These are phyloP conservation scores for Platanthera guangdongensis DNA, from an alignment of 106 monocot genomes.

Conservation along the genomic window DNA sequence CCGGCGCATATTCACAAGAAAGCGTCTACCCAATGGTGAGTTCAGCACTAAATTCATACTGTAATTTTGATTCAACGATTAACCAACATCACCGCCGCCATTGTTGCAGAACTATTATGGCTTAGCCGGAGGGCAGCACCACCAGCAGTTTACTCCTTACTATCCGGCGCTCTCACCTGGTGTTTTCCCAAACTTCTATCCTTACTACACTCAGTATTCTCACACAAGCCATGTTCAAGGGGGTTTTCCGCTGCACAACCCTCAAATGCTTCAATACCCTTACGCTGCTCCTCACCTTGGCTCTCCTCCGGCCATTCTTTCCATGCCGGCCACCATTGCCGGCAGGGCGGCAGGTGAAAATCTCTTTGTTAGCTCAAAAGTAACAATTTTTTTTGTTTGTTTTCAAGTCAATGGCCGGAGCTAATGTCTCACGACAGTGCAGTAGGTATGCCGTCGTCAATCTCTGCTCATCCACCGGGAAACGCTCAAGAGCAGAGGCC, in stretches of 20 bases:
- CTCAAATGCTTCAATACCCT: constrained; percentile 57
- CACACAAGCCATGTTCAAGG: constrained; percentile 24
- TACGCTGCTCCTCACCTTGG: constrained; percentile 37
- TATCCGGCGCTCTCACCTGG: constrained; percentile 22
- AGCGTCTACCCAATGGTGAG: constrained; percentile 52
- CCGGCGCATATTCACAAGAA: constrained; percentile 53
- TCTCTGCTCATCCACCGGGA: background rate
- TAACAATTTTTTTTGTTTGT: background rate
- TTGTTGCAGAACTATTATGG: constrained; percentile 36
- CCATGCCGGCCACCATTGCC: background rate
- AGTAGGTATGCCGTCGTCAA: constrained; percentile 4
- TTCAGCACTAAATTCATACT: background rate
- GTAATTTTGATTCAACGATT: background rate
- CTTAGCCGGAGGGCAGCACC: constrained; percentile 24
- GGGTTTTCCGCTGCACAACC: constrained; percentile 25
- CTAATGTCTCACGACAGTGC: background rate
- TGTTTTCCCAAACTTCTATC: constrained; percentile 26
- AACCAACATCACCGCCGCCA: background rate
- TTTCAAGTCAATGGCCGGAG: background rate
- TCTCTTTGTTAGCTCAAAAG: background rate
- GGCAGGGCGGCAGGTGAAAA: background rate
- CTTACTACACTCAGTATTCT: constrained; percentile 39
- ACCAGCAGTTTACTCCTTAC: constrained; percentile 36
- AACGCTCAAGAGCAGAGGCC: background rate
- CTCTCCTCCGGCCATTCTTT: constrained; percentile 9